Conservation (phyloP, 108 stramenopile genomes). For the Nitzschia putrida region DNA sequence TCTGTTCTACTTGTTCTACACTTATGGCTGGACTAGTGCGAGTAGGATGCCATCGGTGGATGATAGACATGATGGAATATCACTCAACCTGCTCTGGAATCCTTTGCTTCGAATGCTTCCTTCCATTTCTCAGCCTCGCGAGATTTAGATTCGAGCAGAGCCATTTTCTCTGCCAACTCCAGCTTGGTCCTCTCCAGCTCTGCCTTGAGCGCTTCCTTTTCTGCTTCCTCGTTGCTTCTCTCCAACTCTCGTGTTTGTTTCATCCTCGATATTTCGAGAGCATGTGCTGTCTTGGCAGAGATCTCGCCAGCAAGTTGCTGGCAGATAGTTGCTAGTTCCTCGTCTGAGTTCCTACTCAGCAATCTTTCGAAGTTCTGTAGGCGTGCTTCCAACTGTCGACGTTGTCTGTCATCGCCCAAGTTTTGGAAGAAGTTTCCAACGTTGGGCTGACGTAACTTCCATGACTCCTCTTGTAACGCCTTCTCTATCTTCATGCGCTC, state of each 20-base stretch:
- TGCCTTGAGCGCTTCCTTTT: slow-evolving; percentile 39
- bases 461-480: slow-evolving; percentile 16
- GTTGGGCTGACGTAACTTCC: slow-evolving; percentile 9
- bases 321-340: slow-evolving; percentile 59
- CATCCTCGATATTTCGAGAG: slow-evolving; percentile 56
- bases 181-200: slow-evolving; percentile 33
- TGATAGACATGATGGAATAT: background rate
- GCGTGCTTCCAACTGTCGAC: slow-evolving; percentile 20
- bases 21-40: too few species aligned
- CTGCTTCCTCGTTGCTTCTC: slow-evolving; percentile 36
- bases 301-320: slow-evolving; percentile 73
- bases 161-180: slow-evolving; percentile 30
- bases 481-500: slow-evolving; percentile 29
- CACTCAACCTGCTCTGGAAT: background rate
- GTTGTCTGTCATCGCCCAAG: slow-evolving; percentile 10
- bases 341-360: slow-evolving; percentile 38
- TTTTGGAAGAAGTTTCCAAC: slow-evolving; percentile 25
- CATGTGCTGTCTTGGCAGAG: slow-evolving; percentile 48
- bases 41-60: background rate
- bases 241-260: slow-evolving; percentile 54
- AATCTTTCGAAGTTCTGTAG: slow-evolving; percentile 21
- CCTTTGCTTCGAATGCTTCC: slow-evolving; percentile 22
- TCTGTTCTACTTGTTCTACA: too few species aligned
- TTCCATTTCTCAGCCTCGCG: slow-evolving; percentile 32
- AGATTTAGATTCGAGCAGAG: background rate